Evolutionary conservation across 192 early-diverging fungal species (phyloP).

Genomic region (Linnemannia elongata): DNA sequence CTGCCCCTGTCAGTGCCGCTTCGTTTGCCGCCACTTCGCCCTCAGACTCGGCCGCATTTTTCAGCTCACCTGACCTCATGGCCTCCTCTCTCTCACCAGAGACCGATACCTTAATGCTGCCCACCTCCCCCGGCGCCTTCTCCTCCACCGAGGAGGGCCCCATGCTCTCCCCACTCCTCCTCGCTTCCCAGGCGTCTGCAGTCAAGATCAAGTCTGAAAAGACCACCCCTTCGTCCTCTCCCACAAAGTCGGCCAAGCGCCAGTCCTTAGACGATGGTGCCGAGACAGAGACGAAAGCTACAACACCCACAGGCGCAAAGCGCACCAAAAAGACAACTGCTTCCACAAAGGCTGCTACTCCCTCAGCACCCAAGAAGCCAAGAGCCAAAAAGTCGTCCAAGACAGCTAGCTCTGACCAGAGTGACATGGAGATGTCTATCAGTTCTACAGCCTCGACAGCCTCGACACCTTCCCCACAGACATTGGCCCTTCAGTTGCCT

Average conservation of each 20-base stretch:
- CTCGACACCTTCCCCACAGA: slow-evolving; percentile 47
- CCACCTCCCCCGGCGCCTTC: slow-evolving; percentile 43
- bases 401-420: slow-evolving; percentile 39
- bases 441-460: slow-evolving; percentile 29
- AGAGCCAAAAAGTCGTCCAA: slow-evolving; percentile 48
- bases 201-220: slow-evolving; percentile 44
- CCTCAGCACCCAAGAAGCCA: slow-evolving; percentile 45
- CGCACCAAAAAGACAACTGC: slow-evolving; percentile 40
- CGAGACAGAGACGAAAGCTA: slow-evolving; percentile 23
- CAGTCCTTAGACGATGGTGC: slow-evolving; percentile 45
- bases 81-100: slow-evolving; percentile 44
- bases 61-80: slow-evolving; percentile 51
- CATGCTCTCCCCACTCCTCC: slow-evolving; percentile 37
- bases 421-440: slow-evolving; percentile 51
- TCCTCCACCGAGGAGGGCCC: slow-evolving; percentile 38
- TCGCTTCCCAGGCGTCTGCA: slow-evolving; percentile 17
- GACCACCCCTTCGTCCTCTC: slow-evolving; percentile 5
- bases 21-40: slow-evolving; percentile 28
- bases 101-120: slow-evolving; percentile 42
- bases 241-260: slow-evolving; percentile 37
- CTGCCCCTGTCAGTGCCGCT: not conserved
- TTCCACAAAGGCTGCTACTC: slow-evolving; percentile 11
- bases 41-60: slow-evolving; percentile 48
- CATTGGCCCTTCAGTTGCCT: slow-evolving; percentile 29
- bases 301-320: slow-evolving; percentile 35